Conservation (phyloP, 352 stramenopile species). For the Phytopythium cucurbitacearum region DNA sequence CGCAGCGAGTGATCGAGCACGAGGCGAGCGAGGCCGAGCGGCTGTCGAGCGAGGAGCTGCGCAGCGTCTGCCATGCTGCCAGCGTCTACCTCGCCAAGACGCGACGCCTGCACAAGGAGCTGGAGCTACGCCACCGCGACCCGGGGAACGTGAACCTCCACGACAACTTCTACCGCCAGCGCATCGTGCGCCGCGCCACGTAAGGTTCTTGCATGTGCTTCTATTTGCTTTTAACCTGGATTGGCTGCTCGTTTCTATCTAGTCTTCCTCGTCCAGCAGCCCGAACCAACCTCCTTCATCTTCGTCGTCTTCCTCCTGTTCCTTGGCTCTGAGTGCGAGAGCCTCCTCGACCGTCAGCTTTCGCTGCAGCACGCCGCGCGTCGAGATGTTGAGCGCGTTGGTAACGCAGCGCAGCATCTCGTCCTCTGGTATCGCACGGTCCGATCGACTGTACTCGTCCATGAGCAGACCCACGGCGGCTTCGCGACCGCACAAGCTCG, state of each 20-base stretch:
- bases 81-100: constrained; percentile 69
- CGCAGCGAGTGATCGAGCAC: constrained; percentile 39
- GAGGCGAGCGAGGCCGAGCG: constrained; percentile 39
- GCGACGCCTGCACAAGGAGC: constrained; percentile 49
- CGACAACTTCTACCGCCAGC: constrained; percentile 82
- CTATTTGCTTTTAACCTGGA: not conserved
- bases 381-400: constrained; percentile 23
- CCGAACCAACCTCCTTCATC: constrained; percentile 8
- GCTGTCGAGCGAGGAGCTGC: constrained; percentile 53
- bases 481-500: constrained; percentile 29
- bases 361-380: constrained; percentile 18
- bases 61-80: constrained; percentile 56
- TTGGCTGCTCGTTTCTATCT: not conserved
- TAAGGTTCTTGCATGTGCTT: constrained; percentile 12
- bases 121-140: constrained; percentile 23
- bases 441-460: constrained; percentile 12
- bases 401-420: constrained; percentile 31
- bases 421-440: constrained; percentile 10
- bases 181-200: constrained; percentile 58
- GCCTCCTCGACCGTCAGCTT: constrained; percentile 26
- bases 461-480: constrained; percentile 21
- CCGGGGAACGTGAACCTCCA: constrained; percentile 15
- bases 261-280: constrained; percentile 8
- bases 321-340: constrained; percentile 9
- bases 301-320: constrained; percentile 7